Evolutionary conservation across 192 early-diverging fungal species (phyloP).

Genomic region (Backusella westeae): DNA sequence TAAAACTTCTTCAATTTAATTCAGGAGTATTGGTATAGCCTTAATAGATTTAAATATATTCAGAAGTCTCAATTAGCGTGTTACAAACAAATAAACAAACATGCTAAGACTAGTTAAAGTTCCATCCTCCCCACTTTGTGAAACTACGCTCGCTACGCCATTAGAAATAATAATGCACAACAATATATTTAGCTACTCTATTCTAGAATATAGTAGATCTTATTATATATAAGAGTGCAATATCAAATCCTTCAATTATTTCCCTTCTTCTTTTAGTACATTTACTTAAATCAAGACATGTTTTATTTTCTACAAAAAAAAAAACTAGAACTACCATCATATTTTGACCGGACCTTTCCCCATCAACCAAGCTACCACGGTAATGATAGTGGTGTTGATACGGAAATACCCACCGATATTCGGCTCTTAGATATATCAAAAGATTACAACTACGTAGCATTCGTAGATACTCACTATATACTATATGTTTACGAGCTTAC

Average conservation of each 20-base stretch:
- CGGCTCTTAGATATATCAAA: not conserved
- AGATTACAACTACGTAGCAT: not conserved
- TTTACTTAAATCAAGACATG: not conserved
- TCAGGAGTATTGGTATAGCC: not conserved
- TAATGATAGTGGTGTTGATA: not conserved
- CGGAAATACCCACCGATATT: not conserved
- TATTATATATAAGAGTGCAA: not conserved
- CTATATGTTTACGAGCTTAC: not conserved
- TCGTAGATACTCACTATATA: not conserved
- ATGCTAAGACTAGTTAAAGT: not conserved
- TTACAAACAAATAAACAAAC: not conserved
- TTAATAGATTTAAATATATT: not conserved
- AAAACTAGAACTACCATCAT: no score
- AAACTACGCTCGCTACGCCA: not conserved
- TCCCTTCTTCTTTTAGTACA: not conserved
- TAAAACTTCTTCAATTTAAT: not conserved
- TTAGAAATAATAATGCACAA: not conserved
- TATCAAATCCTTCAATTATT: not conserved
- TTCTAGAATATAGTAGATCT: not conserved
- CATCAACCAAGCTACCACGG: no score
- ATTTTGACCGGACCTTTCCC: no score
- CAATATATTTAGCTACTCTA: not conserved
- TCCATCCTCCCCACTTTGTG: not conserved
- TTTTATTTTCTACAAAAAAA: not conserved
- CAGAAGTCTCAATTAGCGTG: not conserved